A percentile compares a stretch with the other conserved stretches of the same genome.
Evolutionary conservation across 1,284 basidiomycete genomes (phyloP).

Genomic region (Malassezia equina): DNA sequence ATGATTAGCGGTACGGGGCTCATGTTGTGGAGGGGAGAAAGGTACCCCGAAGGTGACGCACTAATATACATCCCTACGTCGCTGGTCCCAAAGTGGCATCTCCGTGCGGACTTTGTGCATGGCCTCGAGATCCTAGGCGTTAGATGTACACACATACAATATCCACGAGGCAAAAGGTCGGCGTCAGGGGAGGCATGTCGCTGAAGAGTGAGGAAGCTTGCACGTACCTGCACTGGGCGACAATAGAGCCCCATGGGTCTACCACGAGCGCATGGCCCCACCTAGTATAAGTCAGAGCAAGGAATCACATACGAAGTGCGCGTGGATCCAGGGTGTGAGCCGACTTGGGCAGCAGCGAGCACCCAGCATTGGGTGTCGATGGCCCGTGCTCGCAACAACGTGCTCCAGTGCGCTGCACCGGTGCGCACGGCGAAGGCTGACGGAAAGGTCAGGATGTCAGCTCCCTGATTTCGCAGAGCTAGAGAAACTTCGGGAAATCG

Average conservation of each 20-base stretch:
- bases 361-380: constrained; percentile 50
- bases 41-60: background rate
- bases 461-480: constrained; percentile 49
- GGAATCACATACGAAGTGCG: constrained; percentile 22
- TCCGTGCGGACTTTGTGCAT: constrained; percentile 29
- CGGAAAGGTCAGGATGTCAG: constrained; percentile 52
- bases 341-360: constrained; percentile 48
- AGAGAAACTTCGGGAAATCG: constrained; percentile 52
- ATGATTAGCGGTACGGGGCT: constrained; percentile 11
- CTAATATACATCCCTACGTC: constrained; percentile 38
- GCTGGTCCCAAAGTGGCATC: constrained; percentile 44
- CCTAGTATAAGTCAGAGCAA: constrained; percentile 3
- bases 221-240: constrained; percentile 35
- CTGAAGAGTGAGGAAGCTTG: constrained; percentile 1
- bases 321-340: constrained; percentile 35
- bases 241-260: constrained; percentile 42
- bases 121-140: constrained; percentile 25
- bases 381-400: constrained; percentile 46
- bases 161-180: constrained; percentile 39
- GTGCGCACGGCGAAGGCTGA: constrained; percentile 52
- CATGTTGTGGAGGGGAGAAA: background rate
- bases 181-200: constrained; percentile 39
- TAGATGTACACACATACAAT: constrained; percentile 19
- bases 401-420: constrained; percentile 48
- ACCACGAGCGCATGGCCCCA: constrained; percentile 48